Base-by-base conservation (phyloP, 768 basidiomycete genomes). In the Dacryopinax primogenitus region DNA sequence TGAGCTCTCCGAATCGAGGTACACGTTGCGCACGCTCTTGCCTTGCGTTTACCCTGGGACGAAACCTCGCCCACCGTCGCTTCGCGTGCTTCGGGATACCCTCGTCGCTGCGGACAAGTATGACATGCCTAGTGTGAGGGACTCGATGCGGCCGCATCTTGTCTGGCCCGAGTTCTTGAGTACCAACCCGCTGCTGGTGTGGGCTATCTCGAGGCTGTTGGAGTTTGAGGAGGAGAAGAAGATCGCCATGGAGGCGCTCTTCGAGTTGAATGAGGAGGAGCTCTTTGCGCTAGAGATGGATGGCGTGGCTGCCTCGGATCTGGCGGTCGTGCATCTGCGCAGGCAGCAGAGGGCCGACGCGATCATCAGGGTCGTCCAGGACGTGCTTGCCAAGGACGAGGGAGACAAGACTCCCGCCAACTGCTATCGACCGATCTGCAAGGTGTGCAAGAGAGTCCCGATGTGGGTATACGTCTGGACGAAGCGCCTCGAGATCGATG, bases 81-180 rank as follows among this genome's bases (percentile, higher is more conserved):
- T 58, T 23, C 26, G 51, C 51, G 51, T 58, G 26, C 51, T 58
- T 15, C 12, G 15, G 23, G 13, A 26, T 9, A 58, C 51, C 51
- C 51, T 58, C 51, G 26, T 32, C 51, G 51, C 51, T 15, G 51
- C 51, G 13, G 30, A 58, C 13, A 58, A 58, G 21, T 58, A 58
- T 30, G 51, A 58, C 30, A 58, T 58, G 26, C 51, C 51, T 21
- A 28, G 26, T 21, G 51, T 30, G 26, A 23, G 51, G 26, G 51
- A 58, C 18, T 58, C 51, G 51, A 58, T 58, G 51, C 51, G 51
- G 26, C 51, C 51, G 51, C 51, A 58, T 30, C 51, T 58, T 6
- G 32, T 58, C 51, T 58, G 51, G 51, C 51, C 51, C 26, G 51
- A 58, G 30, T 58, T 58, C 51, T 30, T 58, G 51, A 58, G 6